Conservation (phyloP, 2,329 filamentous ascomycete species). For the Blastomyces emzantsi region DNA sequence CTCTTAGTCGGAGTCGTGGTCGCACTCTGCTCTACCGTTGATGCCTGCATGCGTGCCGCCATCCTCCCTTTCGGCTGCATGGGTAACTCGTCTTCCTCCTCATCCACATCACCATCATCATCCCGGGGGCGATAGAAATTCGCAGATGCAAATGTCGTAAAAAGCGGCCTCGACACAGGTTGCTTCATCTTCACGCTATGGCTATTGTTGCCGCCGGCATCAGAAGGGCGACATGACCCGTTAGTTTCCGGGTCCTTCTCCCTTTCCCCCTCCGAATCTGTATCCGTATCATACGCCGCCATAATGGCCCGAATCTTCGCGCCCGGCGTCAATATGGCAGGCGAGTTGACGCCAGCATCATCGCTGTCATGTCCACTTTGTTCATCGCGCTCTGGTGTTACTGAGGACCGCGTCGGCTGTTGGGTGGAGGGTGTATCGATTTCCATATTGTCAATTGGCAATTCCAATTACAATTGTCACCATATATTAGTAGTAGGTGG, state of each 20-base stretch:
- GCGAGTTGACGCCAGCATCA: slow-evolving; percentile 18
- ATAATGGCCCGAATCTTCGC: slow-evolving; percentile 44
- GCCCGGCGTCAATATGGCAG: slow-evolving; percentile 35
- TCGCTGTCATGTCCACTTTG: not conserved
- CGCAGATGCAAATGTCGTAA: not conserved
- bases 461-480: not conserved
- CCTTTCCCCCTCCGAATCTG: slow-evolving; percentile 36
- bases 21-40: slow-evolving; percentile 17
- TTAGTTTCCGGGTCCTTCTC: not conserved
- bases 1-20: not conserved
- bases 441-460: not conserved
- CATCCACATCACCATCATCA: slow-evolving; percentile 22
- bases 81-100: slow-evolving; percentile 38
- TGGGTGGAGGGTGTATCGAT: not conserved
- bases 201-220: not conserved
- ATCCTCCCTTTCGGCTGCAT: slow-evolving; percentile 54
- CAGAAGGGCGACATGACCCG: not conserved
- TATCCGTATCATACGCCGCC: slow-evolving; percentile 40
- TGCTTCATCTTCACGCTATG: not conserved
- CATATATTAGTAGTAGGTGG: not conserved
- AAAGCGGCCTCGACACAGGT: not conserved
- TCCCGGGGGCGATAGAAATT: not conserved
- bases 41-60: slow-evolving; percentile 51
- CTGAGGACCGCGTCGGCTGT: not conserved
- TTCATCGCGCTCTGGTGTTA: not conserved